Base-by-base conservation (phyloP, 2,329 filamentous ascomycete genomes). In the Colletotrichum aenigma region DNA sequence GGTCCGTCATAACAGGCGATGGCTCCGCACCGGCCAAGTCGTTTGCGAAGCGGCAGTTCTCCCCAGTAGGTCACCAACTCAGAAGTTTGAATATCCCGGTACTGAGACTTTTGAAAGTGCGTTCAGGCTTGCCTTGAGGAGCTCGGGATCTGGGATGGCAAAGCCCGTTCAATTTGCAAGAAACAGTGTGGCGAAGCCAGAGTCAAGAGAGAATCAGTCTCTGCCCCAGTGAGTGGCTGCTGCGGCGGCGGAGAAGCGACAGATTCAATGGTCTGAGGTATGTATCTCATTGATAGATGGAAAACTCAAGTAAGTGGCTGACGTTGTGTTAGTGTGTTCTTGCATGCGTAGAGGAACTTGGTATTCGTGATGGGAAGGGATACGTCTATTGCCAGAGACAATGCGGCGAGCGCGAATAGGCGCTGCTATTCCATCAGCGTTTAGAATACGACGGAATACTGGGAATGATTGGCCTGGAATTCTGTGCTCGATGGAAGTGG, bases 311-410 rank as follows among this genome's bases (percentile, higher is more conserved):
- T 28, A 16, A 21, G 13, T 26, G 15, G 26, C 36, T 69, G 10
- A 56, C 3, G 5, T 8, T 4, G 3, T 2, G 4, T 13, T 1
- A 71, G 71, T 71, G 71, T 7, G 71, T 74, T 3, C 24, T 21
- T 0, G 7, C 7, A 26, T 71, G 67, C 34, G 58, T 71, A 43
- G 71, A 71, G 13, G 71, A 74, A 10, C 28, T 38, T 15, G 71
- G 71, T 4, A 71, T 74, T 9, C 60, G 64, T 12, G 71, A 74
- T 3, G 71, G 71, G 6, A 60, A 60, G 15, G 66, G 58, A n/a
- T 65, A 65, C 21, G 58, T 43, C 3, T 26, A 36, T 3, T 70
- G 60, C 48, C 58, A 28, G 3, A 24, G 48, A 16, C 18, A n/a
- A 4, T 74, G 71, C 32, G 67, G 66, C 24, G 71, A 74, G 34